phyloP scores from a whole-genome alignment of 2,329 filamentous ascomycete species.

The Cercospora zeae-maydis region DNA sequence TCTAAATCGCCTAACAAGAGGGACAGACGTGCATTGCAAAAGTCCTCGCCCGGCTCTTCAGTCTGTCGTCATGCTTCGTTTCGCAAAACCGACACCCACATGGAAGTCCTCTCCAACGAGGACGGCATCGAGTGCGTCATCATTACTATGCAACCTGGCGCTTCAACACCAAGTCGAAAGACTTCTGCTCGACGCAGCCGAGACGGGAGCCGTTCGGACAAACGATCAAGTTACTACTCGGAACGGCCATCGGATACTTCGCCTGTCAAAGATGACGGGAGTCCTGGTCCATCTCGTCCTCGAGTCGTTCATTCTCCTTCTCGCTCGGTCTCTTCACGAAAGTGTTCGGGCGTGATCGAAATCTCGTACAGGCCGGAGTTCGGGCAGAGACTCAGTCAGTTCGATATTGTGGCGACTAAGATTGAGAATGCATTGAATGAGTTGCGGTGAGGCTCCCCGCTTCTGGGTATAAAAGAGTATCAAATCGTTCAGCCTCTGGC shows the following conservation, averaged over 20 bases:
- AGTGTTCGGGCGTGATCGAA: neutral
- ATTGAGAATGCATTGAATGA: conserved; percentile 32
- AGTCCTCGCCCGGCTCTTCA: neutral
- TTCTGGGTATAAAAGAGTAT: no score
- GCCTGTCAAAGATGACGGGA: neutral
- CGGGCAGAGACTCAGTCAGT: conserved; percentile 26
- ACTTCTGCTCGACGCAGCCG: neutral
- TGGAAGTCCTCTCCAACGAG: neutral
- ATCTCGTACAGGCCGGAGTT: conserved; percentile 9
- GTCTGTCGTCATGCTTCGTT: neutral
- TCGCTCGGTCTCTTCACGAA: neutral
- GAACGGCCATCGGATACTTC: neutral
- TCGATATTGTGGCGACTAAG: conserved; percentile 30
- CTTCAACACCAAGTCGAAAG: conserved; percentile 12
- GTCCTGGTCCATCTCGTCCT: conserved; percentile 12
- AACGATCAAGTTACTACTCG: neutral
- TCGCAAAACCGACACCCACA: neutral
- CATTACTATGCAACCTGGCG: conserved; percentile 28
- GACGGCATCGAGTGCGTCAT: conserved; percentile 21
- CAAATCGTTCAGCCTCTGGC: no score
- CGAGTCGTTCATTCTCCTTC: neutral
- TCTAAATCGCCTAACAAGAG: neutral
- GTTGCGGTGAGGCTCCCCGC: conserved; percentile 25
- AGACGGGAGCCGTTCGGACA: neutral
- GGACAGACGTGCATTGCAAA: neutral